phyloP scores from a whole-genome alignment of 257 asterid genomes.

The Asclepias syriaca region DNA sequence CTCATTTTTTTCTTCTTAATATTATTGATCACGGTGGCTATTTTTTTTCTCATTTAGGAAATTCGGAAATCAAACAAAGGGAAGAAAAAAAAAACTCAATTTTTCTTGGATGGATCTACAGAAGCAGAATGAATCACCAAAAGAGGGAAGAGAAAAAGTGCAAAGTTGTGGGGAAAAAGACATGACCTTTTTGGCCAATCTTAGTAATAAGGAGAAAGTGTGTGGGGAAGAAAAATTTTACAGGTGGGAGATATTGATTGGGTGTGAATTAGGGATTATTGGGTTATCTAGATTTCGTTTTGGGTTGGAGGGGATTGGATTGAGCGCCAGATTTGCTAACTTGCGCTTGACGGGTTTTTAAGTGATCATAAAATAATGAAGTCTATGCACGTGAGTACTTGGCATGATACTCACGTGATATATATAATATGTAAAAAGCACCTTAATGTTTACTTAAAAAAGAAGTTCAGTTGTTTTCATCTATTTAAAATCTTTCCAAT shows the following conservation, averaged over 20 bases:
- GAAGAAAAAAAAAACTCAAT: too few relatives aligned
- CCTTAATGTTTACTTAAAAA: too few relatives aligned
- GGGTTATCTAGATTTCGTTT: slow-evolving; percentile 51
- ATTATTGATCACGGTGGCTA: too few relatives aligned
- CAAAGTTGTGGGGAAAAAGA: slow-evolving; percentile 17
- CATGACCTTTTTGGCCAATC: slow-evolving; percentile 15
- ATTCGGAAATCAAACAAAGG: too few relatives aligned
- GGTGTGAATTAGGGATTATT: slow-evolving; percentile 16
- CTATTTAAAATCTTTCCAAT: too few relatives aligned
- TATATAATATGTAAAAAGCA: too few relatives aligned
- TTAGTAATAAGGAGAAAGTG: too few relatives aligned
- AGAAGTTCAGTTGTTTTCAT: too few relatives aligned
- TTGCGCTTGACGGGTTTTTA: not conserved
- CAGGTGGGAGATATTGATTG: slow-evolving; percentile 46
- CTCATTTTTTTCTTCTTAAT: not conserved
- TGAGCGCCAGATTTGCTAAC: not conserved
- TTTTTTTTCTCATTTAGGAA: too few relatives aligned
- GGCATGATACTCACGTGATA: slow-evolving; percentile 12
- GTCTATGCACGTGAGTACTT: not conserved
- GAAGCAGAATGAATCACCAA: slow-evolving; percentile 1
- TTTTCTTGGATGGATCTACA: not conserved
- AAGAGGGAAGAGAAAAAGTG: slow-evolving; percentile 17
- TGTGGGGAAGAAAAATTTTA: slow-evolving; percentile 14
- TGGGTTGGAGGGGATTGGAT: slow-evolving; percentile 8
- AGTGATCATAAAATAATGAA: not conserved